A percentile compares a stretch with the other conserved stretches of the same genome.
Conservation (phyloP, 106 monocot genomes). For the Dioscorea alata region DNA sequence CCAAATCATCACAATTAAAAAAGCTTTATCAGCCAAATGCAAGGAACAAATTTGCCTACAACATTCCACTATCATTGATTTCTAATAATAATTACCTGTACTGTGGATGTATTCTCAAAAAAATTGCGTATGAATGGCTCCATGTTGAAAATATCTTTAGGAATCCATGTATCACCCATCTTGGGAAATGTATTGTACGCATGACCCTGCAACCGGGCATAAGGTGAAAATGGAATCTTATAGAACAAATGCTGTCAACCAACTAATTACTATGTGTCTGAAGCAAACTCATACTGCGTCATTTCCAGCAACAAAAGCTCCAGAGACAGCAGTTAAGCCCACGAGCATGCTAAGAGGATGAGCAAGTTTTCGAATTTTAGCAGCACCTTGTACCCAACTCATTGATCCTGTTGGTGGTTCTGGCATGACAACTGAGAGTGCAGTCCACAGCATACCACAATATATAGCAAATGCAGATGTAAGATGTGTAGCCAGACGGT, state of each 20-base stretch:
- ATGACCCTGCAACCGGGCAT: constrained; percentile 55
- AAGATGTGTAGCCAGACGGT: constrained; percentile 89
- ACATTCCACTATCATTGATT: too few relatives aligned
- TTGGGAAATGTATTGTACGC: constrained; percentile 98
- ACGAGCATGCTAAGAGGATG: constrained; percentile 72
- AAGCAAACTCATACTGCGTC: constrained; percentile 65
- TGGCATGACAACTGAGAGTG: constrained; percentile 91
- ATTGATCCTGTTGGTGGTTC: constrained; percentile 75
- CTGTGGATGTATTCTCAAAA: constrained; percentile 94
- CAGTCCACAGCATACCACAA: constrained; percentile 92
- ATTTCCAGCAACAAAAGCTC: constrained; percentile 99
- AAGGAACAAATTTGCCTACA: too few relatives aligned
- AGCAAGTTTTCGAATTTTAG: constrained; percentile 61
- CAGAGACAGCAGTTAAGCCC: constrained; percentile 88
- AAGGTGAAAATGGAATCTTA: not conserved
- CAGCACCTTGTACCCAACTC: constrained; percentile 68
- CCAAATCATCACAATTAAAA: too few relatives aligned
- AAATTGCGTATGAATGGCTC: constrained; percentile 80
- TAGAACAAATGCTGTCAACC: too few relatives aligned
- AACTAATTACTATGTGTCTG: not conserved
- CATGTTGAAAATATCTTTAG: constrained; percentile 81
- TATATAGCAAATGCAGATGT: constrained; percentile 96
- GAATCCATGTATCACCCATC: constrained; percentile 98
- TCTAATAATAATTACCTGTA: constrained; percentile 48
- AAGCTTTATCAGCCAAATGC: too few relatives aligned